Evolutionary conservation across 805 yeast genomes (phyloP), one percentile per base, ranked within the genome.

Genomic region (Cephaloascus albidus): DNA sequence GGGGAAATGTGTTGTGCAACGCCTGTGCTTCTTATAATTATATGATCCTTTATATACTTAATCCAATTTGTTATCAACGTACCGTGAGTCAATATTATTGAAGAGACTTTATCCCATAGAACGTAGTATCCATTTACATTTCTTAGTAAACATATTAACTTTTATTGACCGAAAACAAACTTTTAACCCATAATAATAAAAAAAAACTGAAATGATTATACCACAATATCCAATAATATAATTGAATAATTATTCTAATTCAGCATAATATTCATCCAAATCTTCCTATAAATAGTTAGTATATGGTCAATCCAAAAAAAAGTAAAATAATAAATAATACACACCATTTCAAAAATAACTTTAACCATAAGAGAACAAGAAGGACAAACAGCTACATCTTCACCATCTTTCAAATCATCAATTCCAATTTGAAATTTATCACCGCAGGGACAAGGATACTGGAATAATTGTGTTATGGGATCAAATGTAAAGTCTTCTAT

Each of bases 361-460:
- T 84, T 81, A 31, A 88, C 88, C 94, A 87, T 88, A 39, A 93
- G 66, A 17, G 95, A 85, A 61, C 98, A 93, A 40, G 94, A 82
- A 20, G 98, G 98, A 60, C 98, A 93, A 15, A 90, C 94, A 0
- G 98, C 98, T 23, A 87, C 78, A 44, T 87, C 88, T 50, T 86
- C 94, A 6, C 97, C 98, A 49, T 88, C 96, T 44, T 70, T 67
- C 58, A 93, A 68, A 55, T 93, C 98, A 50, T 83, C 93, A 38
- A 88, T 68, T 23, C 76, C 68, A 20, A 93, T 85, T 54, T 90
- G 95, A 61, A 93, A 93, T 53, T 79, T 72, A 59, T 93, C 98
- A 8, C 98, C 98, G 60, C 98, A 93, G 1, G 98, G 98, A 68
- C 98, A 93, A 3, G 98, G 98, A 52, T 89, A 90, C 38, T 87